Conservation (phyloP, 139 green algal genomes). For the Asterochloris sp. region DNA sequence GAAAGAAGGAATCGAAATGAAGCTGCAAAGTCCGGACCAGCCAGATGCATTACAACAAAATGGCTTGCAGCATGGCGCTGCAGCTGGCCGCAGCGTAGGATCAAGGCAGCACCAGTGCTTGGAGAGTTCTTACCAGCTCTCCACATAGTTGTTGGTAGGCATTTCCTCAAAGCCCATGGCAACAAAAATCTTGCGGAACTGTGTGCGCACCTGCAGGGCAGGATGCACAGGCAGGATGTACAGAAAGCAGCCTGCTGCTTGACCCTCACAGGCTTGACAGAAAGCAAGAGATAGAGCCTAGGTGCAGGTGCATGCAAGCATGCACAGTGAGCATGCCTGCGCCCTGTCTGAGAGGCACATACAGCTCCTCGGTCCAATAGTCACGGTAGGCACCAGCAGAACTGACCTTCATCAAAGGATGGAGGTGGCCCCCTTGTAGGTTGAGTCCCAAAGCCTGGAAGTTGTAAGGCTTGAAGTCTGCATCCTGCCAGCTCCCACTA, state of each 20-base stretch:
- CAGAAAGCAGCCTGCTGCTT: not conserved
- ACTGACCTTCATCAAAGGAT: conserved; percentile 95
- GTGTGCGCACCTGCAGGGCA: conserved; percentile 65
- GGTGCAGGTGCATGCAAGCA: no score
- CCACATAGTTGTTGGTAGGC: conserved; percentile 92
- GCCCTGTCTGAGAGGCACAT: no score
- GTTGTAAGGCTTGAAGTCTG: conserved; percentile 97
- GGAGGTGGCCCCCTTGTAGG: conserved; percentile 75
- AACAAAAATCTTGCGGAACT: conserved; percentile 95
- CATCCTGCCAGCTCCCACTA: conserved; percentile 80
- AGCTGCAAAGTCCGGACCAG: no score
- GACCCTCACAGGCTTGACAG: not conserved
- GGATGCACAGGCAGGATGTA: not conserved
- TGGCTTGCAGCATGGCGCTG: not conserved
- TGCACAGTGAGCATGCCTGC: not conserved
- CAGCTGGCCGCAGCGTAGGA: not conserved
- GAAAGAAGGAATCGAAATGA: not conserved
- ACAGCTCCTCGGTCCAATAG: no score
- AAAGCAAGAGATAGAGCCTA: no score
- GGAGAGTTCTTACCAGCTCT: conserved; percentile 37
- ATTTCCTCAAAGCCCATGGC: conserved; percentile 94
- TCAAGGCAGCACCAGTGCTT: not conserved
- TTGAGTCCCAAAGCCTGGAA: conserved; percentile 82
- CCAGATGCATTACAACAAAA: no score
- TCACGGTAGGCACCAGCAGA: not conserved